Base-by-base conservation (phyloP, 305 asterid genomes). In the Lippia alba region DNA sequence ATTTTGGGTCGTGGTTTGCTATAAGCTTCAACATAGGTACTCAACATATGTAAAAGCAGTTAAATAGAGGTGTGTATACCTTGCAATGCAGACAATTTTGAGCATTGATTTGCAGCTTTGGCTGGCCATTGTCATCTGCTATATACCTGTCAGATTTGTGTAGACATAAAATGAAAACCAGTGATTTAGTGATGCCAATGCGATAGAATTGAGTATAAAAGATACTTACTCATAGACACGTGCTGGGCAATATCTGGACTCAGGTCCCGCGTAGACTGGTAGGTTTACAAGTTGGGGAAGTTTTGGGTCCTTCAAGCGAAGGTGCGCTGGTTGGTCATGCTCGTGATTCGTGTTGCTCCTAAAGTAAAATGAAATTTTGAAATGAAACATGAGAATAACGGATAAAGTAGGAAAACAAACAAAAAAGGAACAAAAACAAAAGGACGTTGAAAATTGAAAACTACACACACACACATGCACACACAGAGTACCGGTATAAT, bases 281-380 rank as follows among this genome's bases (percentile, higher is more conserved):
- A 94, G 74, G 80, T 91, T 94, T 12, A 91, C 84, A 39, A 69
- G 80, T 75, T 88, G 92, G 39, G 99, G 97, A 51, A 80, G 66
- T 56, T 80, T 80, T 50, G 92, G 85, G 78, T 94, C 94, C 76
- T 45, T 86, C 85, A 94, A 61, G 64, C 74, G 90, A 82, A 94
- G 99, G 78, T 94, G 99, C 78, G 92, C 74, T 56, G 96, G 99
- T 75, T 94, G 97, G 79, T 94, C 94, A 60, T 94, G 97, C 80
- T 91, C 91, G 39, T 94, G 99, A 86, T 91, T 91, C 61, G 99
- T 94, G 58, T 86, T 90, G 85, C 97, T 94, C 99, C 99, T 94
- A 76, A 65, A 79, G 66, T 66, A 75, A 56, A 33, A 62, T 50
- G 48, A 75, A 59, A 61, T 40, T 41, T 24, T 24, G 50, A 19